Base-by-base conservation (phyloP, 371 early-diverging fungal species). In the Mortierella sp. region DNA sequence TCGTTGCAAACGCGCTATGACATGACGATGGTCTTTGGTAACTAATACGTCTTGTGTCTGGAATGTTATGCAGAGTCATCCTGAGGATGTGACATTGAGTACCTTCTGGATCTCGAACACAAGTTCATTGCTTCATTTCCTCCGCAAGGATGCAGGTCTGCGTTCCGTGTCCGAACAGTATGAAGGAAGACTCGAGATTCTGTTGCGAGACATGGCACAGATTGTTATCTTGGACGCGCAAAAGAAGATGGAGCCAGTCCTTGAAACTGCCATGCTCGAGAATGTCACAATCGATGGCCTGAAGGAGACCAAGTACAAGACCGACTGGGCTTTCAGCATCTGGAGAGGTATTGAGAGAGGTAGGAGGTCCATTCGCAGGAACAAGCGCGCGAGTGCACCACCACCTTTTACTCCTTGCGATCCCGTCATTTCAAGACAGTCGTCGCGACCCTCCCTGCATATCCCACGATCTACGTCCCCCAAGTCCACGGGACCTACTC, bases 41-140 rank as follows among this genome's bases (percentile, higher is more conserved):
- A 38, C 38, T 38, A 8, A 12, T n/a, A n/a, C n/a, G 38, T 38
- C 5, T 8, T 38, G 38, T 38, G 38, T 38, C 12, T 38, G 5
- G 8, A 38, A 27, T 59, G 21, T n/a, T 13, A 19, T 13, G 38
- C 13, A 84, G 84, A 53, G 62, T 18, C 45, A 66, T 42, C 76
- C 72, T 0, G 81, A 83, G 34, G 86, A 86, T 46, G 65, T 80
- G 55, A 73, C 72, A 52, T 50, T 83, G 19, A 79, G 90, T n/a
- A 86, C 91, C 5, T 94, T 89, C 63, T 96, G 96, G 96, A 81
- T 94, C 24, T 83, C 94, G 31, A 96, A 96, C 73, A 69, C 84
- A 42, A 87, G 87, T 27, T 89, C 88, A 43, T 82, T 97, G 5
- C 63, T 93, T 4, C 88, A 89, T 55, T 96, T 91, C 67, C 73